Base-by-base conservation (phyloP, 805 yeast genomes). In the Cyberlindnera saturnus region DNA sequence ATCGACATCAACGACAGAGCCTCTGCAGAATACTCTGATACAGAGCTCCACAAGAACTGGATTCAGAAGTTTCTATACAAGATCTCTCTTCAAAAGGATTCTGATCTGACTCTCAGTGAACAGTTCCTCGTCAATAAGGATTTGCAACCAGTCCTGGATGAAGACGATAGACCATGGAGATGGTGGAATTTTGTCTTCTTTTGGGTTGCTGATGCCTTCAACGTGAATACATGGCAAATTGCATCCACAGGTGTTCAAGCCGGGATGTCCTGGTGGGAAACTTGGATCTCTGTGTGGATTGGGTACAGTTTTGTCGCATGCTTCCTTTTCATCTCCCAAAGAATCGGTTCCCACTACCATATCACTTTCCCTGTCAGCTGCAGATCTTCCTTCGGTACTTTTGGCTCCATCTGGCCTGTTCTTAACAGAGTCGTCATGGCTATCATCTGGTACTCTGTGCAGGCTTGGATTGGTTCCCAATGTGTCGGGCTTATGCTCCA, bases 141-240 rank as follows among this genome's bases (percentile, higher is more conserved):
- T 66, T 70, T 88, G 55, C 75, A 79, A 50, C 96, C 96, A 0
- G 88, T 87, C 4, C 41, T 57, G 11, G 89, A 86, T 58, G 71
- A 66, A 13, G 75, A 66, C 4, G 76, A 95, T 56, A 71, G 96
- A 56, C 74, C 75, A 17, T 88, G 96, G 96, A 68, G 77, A 29
- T 86, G 95, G 95, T 81, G 71, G 64, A 86, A 88, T 60, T 88
- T 67, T 58, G 81, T 83, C 14, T 79, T 76, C 48, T 86, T 86
- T 57, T 88, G 96, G 96, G 64, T 88, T 46, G 90, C 96, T 1
- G 96, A 88, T 59, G 79, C 95, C 26, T 86, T 89, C 67, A 88
- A 88, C 64, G 81, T 88, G 57, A 87, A 86, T 62, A 86, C 96
- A 5, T 87, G 93, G 89, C 90, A 86, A 67, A 86, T 88, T 55